Base-by-base conservation (phyloP, 257 asterid genomes). In the Jacaranda copaia region DNA sequence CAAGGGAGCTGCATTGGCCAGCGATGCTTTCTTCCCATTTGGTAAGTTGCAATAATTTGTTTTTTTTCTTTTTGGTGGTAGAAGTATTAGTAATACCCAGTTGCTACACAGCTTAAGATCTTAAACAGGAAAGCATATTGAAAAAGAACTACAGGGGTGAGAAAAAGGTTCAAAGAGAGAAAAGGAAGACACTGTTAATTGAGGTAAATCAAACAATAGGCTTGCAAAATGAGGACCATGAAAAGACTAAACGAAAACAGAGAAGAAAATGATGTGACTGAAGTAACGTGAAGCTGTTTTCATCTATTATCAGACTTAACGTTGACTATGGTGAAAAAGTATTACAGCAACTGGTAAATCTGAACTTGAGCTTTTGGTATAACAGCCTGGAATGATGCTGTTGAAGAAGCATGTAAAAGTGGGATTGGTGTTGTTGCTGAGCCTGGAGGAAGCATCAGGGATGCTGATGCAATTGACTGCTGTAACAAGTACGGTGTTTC, bases 21-120 rank as follows among this genome's bases (percentile, higher is more conserved):
- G 99, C 35, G 99, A 94, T 81, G 99, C 99, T 59, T 94, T 94
- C 87, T 94, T 94, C 76, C 99, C 99, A 19, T 94, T 92, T 68
- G 99, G 99, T 94, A 86, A 78, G 84, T 57, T 69, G 45, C 57
- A 40, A 46, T 3, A 18, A 18, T 57, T 63, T 39, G 13, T 43
- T 32, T 38, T 1, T 25, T 51, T 70, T 45, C 16, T 8, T 42
- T 57, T 67, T 67, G 15, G 16, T 11, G 43, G 58, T 45, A 13
- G 1, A 63, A 15, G 10, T 69, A 32, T 53, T n/a, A 53, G 15
- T 42, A 42, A 11, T 40, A 40, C 7, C 16, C 13, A 32, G 35
- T 16, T 68, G 39, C 51, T 5, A 43, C 57, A 19, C 3, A 13
- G 15, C 14, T 6, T 51, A 6, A 20, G 49, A 51, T 35, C 3